Base-by-base conservation (phyloP, 2,329 filamentous ascomycete species). In the Claviceps capensis region DNA sequence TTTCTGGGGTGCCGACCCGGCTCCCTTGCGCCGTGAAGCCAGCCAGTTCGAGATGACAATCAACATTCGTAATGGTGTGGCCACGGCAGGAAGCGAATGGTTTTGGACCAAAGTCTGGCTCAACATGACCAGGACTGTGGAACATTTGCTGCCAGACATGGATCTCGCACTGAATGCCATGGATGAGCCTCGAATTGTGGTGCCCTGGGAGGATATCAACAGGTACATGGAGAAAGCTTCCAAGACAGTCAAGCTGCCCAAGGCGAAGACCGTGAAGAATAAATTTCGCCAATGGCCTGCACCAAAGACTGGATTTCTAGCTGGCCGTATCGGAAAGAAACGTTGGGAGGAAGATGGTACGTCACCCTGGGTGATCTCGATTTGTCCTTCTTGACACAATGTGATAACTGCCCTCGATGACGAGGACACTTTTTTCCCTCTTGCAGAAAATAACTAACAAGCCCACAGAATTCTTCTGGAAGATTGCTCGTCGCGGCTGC, bases 141-240 rank as follows among this genome's bases (percentile, higher is more conserved):
- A 76, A 55, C 66, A 75, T 41, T 54, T 77, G 51, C 67, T 85
- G 16, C 82, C 82, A 1, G 81, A 86, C 58, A 81, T 86, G 76
- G 81, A 85, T 54, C 72, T 85, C 53, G 74, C 82, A 0, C 70
- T 85, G 54, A 86, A 85, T 56, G 71, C 76, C 36, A 79, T 85
- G 74, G 82, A 86, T 58, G 81, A 85, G 60, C 82, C 82, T 41
- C 72, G 82, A 26, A 60, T 86, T 8, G 73, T 85, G 13, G 77
- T 79, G 2, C 75, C 81, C 3, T 83, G 76, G 73, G 81, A 85
- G 60, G 74, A 79, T 5, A 75, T 85, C 49, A 66, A 77, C 26
- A 63, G 63, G 0, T 73, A 76, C 52, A 72, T 86, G 65, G 62
- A 68, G 46, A 71, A 72, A 53, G 80, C 80, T 37, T 68, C 71